phyloP scores from a whole-genome alignment of 1,284 basidiomycete genomes.

The Trichosporon sp. region DNA sequence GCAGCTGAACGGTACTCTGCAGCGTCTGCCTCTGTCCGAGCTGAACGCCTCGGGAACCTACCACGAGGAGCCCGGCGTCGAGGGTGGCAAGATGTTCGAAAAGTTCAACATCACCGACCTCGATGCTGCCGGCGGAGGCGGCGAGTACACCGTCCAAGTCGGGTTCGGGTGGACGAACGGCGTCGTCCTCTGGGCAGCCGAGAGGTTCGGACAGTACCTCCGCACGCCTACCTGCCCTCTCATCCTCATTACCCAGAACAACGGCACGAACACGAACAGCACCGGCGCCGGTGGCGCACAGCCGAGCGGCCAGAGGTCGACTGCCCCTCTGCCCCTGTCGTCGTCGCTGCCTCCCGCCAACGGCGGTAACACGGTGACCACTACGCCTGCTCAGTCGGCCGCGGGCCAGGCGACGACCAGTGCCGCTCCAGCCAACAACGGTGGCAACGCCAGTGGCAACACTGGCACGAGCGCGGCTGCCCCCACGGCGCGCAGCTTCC shows the following conservation, averaged over 20 bases:
- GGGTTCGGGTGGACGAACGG: slow-evolving; percentile 84
- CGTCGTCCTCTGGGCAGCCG: slow-evolving; percentile 71
- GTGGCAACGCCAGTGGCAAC: background rate
- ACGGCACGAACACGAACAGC: slow-evolving; percentile 14
- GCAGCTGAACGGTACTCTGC: slow-evolving; percentile 68
- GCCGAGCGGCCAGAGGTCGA: background rate
- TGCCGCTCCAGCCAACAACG: background rate
- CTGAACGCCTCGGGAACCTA: slow-evolving; percentile 69
- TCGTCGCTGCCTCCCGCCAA: background rate
- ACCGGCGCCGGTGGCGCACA: background rate
- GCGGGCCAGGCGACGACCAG: background rate
- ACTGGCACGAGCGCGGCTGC: background rate
- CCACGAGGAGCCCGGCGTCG: slow-evolving; percentile 33
- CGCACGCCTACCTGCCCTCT: slow-evolving; percentile 68
- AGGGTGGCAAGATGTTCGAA: slow-evolving; percentile 75
- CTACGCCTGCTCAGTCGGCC: background rate
- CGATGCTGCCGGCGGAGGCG: slow-evolving; percentile 79
- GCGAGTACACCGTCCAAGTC: slow-evolving; percentile 72
- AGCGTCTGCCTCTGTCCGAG: slow-evolving; percentile 68
- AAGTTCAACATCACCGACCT: slow-evolving; percentile 70
- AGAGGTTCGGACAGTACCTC: slow-evolving; percentile 68
- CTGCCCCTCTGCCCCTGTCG: background rate
- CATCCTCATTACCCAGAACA: slow-evolving; percentile 55
- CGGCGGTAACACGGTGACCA: background rate
- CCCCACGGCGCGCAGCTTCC: slow-evolving; percentile 1